Conservation (phyloP, 352 stramenopile species). For the Saprolegnia diclina region DNA sequence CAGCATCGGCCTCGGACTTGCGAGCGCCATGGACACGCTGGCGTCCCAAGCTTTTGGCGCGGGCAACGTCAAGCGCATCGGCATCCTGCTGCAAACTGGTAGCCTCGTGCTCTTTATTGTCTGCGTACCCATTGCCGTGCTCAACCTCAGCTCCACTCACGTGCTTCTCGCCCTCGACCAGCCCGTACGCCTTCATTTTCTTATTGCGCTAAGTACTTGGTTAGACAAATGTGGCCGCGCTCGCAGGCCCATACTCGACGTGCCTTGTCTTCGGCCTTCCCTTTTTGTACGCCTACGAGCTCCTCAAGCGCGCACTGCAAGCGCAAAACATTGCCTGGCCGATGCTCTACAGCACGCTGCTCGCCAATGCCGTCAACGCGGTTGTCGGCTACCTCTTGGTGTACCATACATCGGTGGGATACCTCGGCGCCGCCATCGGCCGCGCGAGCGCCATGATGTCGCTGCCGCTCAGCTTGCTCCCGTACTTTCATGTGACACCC, state of each 20-base stretch:
- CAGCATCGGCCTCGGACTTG: constrained; percentile 48
- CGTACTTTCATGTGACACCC: constrained; percentile 22
- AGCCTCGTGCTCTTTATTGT: constrained; percentile 34
- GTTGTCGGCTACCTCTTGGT: constrained; percentile 62
- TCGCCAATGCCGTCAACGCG: constrained; percentile 57
- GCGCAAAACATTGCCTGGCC: constrained; percentile 63
- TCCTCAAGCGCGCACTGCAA: constrained; percentile 60
- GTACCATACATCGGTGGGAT: constrained; percentile 58
- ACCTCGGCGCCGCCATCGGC: constrained; percentile 59
- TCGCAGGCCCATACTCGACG: constrained; percentile 41
- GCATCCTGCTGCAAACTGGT: not conserved
- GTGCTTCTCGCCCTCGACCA: not conserved
- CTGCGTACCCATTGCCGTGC: not conserved
- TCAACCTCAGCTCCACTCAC: not conserved
- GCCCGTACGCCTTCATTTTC: not conserved
- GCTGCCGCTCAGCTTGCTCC: constrained; percentile 36
- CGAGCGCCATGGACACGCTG: constrained; percentile 49
- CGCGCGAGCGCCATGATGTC: constrained; percentile 47
- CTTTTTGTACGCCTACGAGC: constrained; percentile 70
- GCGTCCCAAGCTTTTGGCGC: constrained; percentile 59
- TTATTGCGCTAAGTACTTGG: not conserved
- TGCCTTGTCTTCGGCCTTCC: constrained; percentile 61
- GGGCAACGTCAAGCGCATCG: constrained; percentile 36
- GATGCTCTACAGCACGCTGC: constrained; percentile 54
- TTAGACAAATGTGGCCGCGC: constrained; percentile 35